These are phyloP conservation scores for Jamesozyma rosinii DNA, from an alignment of 805 yeast species.

Conservation along the genomic window DNA sequence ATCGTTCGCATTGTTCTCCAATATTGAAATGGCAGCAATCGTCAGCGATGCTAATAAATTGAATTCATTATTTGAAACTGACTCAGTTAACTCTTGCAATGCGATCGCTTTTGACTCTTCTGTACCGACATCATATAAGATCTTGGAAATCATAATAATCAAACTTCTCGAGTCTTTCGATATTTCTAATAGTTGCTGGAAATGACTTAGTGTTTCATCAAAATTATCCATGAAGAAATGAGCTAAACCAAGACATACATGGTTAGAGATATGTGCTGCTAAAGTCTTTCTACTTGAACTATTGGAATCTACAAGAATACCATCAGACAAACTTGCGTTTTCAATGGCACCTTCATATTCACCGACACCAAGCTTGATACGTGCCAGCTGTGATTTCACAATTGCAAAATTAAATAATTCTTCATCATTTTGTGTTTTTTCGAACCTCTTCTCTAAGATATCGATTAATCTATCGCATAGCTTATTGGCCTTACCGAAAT, in stretches of 20 bases:
- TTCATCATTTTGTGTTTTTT: constrained; percentile 40
- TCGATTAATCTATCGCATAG: constrained; percentile 40
- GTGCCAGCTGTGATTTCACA: constrained; percentile 61
- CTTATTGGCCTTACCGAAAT: constrained; percentile 45
- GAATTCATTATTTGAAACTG: constrained; percentile 54
- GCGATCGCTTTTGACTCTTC: constrained; percentile 79
- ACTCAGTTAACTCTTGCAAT: constrained; percentile 65
- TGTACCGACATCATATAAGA: constrained; percentile 64
- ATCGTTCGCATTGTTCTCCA: constrained; percentile 50
- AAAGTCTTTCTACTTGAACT: constrained; percentile 6
- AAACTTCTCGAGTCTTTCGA: constrained; percentile 54
- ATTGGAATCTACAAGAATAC: constrained; percentile 37
- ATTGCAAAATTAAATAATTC: constrained; percentile 44
- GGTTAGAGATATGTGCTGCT: constrained; percentile 41
- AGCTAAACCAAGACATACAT: constrained; percentile 64
- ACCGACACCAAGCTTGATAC: constrained; percentile 55
- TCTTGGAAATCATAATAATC: constrained; percentile 68
- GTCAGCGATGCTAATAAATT: constrained; percentile 60
- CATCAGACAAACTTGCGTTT: constrained; percentile 46
- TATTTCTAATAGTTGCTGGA: constrained; percentile 50
- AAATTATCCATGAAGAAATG: constrained; percentile 55
- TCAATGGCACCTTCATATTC: constrained; percentile 53
- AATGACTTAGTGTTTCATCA: constrained; percentile 56
- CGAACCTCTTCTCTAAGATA: constrained; percentile 48
- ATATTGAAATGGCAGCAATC: constrained; percentile 69